Percentiles rank a stretch among this genome's conserved stretches.
These are phyloP conservation scores for Ambrosia hybrid DNA, from an alignment of 140 eudicot species.

Conservation along the genomic window DNA sequence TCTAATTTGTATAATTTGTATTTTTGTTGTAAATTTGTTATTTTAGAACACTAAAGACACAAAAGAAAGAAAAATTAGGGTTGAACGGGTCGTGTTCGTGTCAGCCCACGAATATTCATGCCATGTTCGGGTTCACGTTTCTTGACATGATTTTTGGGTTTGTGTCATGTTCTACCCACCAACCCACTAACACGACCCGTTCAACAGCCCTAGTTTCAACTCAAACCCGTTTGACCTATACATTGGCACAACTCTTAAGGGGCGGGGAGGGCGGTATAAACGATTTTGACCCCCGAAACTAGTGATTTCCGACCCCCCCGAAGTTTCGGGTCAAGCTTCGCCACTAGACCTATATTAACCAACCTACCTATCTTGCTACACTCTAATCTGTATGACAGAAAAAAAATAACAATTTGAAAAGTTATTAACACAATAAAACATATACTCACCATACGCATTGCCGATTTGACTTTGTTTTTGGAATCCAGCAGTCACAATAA, in stretches of 20 bases:
- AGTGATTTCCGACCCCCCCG: too few relatives aligned
- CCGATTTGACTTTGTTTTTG: conserved; percentile 86
- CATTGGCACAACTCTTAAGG: too few relatives aligned
- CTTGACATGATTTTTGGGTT: background rate
- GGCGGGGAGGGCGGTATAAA: too few relatives aligned
- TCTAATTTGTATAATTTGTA: too few relatives aligned
- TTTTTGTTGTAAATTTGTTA: too few relatives aligned
- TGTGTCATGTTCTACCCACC: background rate
- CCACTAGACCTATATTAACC: background rate
- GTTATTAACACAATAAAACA: background rate
- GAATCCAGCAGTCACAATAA: conserved; percentile 89
- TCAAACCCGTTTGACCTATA: background rate
- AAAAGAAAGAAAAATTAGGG: too few relatives aligned
- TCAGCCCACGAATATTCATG: background rate
- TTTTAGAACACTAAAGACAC: too few relatives aligned
- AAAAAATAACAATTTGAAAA: background rate
- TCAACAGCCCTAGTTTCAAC: too few relatives aligned
- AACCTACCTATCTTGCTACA: background rate
- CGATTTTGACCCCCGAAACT: too few relatives aligned
- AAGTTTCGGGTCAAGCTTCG: too few relatives aligned
- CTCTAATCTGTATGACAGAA: background rate
- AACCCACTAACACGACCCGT: background rate
- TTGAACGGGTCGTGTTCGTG: background rate
- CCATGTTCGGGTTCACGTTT: background rate
- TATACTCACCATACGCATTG: conserved; percentile 81